Base-by-base conservation (phyloP, 208 protist genomes). In the Crithidia mellificae region DNA sequence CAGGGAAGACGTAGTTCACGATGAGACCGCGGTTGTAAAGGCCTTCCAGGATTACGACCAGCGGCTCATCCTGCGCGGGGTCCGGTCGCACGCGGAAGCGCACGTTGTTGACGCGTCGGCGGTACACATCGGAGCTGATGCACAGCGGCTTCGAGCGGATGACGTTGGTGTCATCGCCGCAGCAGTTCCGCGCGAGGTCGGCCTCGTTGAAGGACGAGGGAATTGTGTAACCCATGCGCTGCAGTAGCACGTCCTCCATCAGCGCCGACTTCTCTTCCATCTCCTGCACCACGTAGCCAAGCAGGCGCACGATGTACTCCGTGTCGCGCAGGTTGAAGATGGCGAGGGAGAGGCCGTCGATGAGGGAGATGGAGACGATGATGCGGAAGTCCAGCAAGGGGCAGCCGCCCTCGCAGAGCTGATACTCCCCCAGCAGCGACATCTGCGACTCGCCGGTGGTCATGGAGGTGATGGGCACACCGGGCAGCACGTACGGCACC, bases 11-110 rank as follows among this genome's bases (percentile, higher is more conserved):
- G 66, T 87, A 87, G 62, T 92, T 92, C 15, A 92, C 77, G 49
- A 93, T 79, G 51, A 94, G 80, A 4, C 91, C 91, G 32, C 88
- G 85, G 63, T 96, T 96, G 58, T 87, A 88, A n/a, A 96, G 72
- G 11, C 91, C 88, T 38, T 96, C 86, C 4, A 94, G 53, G 44
- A 94, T 78, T 8, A 90, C 66, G 2, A 76, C 73, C 7, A 93
- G 77, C 24, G 77, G 63, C 54, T 90, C 85, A 20, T 76, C 74
- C 19, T 52, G 41, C 52, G 54, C 56, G 17, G 55, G 39, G 25
- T 76, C 58, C 15, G 69, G 46, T 12, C 58, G 34, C 2, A 78
- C 39, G 29, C 70, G 72, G 61, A 96, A 94, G 30, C 88, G 88
- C 7, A 86, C 77, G 69, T 90, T 72, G 66, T 92, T 91, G 17